Evolutionary conservation across 1,284 basidiomycete species (phyloP), one percentile per base, ranked within the genome.

Genomic region (Moniliophthora roreri): DNA sequence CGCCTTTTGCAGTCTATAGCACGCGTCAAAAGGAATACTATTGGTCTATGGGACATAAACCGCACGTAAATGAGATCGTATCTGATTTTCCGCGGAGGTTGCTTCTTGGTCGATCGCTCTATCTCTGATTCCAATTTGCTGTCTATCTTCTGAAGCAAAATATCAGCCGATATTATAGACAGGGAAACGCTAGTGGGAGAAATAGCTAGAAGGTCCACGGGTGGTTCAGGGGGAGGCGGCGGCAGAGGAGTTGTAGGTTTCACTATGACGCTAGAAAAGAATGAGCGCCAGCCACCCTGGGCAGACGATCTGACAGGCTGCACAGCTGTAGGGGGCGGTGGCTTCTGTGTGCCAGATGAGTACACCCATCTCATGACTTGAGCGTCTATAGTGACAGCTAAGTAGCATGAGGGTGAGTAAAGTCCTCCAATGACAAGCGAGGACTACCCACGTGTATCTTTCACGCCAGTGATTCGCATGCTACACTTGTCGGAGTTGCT

Each of bases 41-140:
- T 24, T 41, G 16, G 9, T 26, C 20, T 26, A 18, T 36, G 34
- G 13, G 2, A 15, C 16, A 21, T 41, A 35, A 48, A 2, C 73
- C 84, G 54, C 51, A 91, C 89, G 74, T 93, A 98, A 40, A 99
- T 93, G 18, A 99, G 74, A 60, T 91, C 86, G 53, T 93, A 89
- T 46, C 82, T 85, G 64, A 95, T 84, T 51, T 76, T 81, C 7
- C 73, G 75, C 0, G 97, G 97, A 0, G 94, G 90, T 39, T 91
- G 87, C 77, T 99, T 99, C 80, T 98, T 98, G 0, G 95, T 99
- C 8, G 93, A 93, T 48, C 96, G 80, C 61, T 93, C 82, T 32
- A 99, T 78, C 67, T 98, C 96, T 1, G 78, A 68, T 0, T 81
- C 79, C 58, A 95, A 82, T 56, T 90, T 87, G 56, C 82, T 77